These are phyloP conservation scores for Cinnamomum micranthum DNA, from an alignment of 164 flowering plant genomes.

Conservation along the genomic window DNA sequence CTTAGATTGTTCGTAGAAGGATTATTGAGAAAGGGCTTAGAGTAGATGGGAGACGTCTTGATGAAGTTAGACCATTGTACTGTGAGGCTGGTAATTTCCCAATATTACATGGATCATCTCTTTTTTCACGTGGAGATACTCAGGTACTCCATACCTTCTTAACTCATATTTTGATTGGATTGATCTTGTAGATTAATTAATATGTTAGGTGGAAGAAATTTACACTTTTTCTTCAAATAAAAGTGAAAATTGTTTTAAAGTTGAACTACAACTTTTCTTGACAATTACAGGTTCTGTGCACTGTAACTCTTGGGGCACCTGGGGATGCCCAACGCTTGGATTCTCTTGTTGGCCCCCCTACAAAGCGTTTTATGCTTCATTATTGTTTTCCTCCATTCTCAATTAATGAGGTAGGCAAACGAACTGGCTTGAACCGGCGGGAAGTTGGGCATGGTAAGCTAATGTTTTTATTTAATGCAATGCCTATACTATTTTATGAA, in stretches of 20 bases:
- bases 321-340: slow-evolving; percentile 89
- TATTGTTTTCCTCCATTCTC: slow-evolving; percentile 95
- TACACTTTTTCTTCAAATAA: no score
- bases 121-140: slow-evolving; percentile 93
- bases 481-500: not conserved
- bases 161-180: not conserved
- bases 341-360: slow-evolving; percentile 84
- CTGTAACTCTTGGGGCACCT: slow-evolving; percentile 95
- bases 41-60: slow-evolving; percentile 88
- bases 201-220: not conserved
- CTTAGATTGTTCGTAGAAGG: slow-evolving; percentile 80
- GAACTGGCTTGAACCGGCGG: slow-evolving; percentile 86
- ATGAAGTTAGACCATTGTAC: slow-evolving; percentile 83
- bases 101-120: slow-evolving; percentile 78
- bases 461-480: not conserved
- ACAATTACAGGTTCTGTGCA: slow-evolving; percentile 69
- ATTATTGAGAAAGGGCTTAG: slow-evolving; percentile 68
- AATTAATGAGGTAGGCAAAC: slow-evolving; percentile 94
- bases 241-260: not conserved
- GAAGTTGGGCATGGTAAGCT: slow-evolving; percentile 97
- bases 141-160: slow-evolving; percentile 45
- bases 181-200: not conserved
- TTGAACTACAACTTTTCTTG: not conserved
- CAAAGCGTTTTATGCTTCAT: slow-evolving; percentile 97
- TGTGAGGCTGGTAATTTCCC: slow-evolving; percentile 82